Evolutionary conservation across 352 stramenopile genomes (phyloP), one percentile per base, ranked within the genome.

Genomic region (Phytophthora crassamura): DNA sequence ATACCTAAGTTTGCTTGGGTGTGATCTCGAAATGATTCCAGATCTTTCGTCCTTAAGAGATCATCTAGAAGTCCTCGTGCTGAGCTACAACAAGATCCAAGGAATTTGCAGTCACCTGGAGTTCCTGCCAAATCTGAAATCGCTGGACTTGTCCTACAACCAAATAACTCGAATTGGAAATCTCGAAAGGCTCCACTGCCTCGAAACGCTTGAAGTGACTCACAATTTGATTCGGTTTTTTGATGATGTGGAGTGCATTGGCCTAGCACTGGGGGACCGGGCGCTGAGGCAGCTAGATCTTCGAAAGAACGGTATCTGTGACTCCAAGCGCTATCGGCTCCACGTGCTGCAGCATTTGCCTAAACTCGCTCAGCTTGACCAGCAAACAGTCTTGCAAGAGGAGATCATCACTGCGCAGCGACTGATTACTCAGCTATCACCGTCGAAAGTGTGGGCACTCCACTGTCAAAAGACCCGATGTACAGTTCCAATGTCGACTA

Each of bases 51-150:
- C 45, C 7, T 14, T 82, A 16, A 77, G 68, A 40, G 65, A 75
- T 25, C 56, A 75, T 8, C 70, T 95, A 0, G 76, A 95, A 55
- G 66, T 78, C 0, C 55, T 95, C 7, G 71, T 94, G 1, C 52
- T 95, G 4, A 90, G 80, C 28, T 88, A 93, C 64, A 95, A 95
- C 48, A 74, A 76, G 35, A 83, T 95, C 20, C 67, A 80, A 51
- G 47, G 18, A 14, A 74, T 86, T 0, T 67, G 76, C 16, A 12
- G 50, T 3, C 74, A 66, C 3, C 48, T 95, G 1, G 40, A 49
- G 0, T 46, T 39, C 4, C 54, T 95, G 1, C 49, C 39, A 7
- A 80, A 74, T 32, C 67, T 94, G 2, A 67, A 55, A 2, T 43
- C 36, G 15, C 67, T 96, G 9, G 87, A 96, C 16, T 57, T 96